A percentile compares a stretch with the other conserved stretches of the same genome.
These are phyloP conservation scores for Arxiozyma telluris DNA, from an alignment of 1,139 yeast genomes.

Conservation along the genomic window DNA sequence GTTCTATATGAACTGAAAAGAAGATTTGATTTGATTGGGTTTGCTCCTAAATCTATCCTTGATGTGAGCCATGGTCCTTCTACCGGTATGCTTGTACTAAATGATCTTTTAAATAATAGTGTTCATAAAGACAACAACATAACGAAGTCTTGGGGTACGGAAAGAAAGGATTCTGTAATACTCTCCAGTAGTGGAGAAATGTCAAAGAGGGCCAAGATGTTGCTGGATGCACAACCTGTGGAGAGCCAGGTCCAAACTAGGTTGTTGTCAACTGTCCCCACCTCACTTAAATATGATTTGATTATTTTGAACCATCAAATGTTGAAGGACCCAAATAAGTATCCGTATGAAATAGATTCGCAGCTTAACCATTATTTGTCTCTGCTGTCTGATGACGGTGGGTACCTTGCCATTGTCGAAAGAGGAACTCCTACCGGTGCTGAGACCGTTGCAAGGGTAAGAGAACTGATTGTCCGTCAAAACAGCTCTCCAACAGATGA, in stretches of 20 bases:
- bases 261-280: conserved; percentile 42
- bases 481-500: conserved; percentile 50
- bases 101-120: background rate
- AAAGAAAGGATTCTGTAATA: conserved; percentile 59
- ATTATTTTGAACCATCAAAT: conserved; percentile 82
- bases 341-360: conserved; percentile 67
- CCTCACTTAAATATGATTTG: conserved; percentile 52
- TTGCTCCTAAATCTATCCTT: conserved; percentile 57
- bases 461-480: conserved; percentile 81
- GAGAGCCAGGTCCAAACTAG: conserved; percentile 32
- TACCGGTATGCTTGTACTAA: conserved; percentile 76
- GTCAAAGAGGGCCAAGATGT: conserved; percentile 70
- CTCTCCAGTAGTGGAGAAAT: conserved; percentile 58
- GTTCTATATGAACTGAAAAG: conserved; percentile 59
- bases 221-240: conserved; percentile 34
- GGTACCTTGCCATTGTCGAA: conserved; percentile 70
- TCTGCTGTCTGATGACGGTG: conserved; percentile 66
- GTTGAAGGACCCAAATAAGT: conserved; percentile 47
- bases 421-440: conserved; percentile 88
- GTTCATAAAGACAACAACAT: no score
- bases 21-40: conserved; percentile 39
- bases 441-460: conserved; percentile 80
- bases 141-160: background rate
- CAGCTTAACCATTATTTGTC: conserved; percentile 53
- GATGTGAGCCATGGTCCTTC: conserved; percentile 92